Evolutionary conservation across 2,329 filamentous ascomycete species (phyloP), one percentile per base, ranked within the genome.

Genomic region (Ceratocystis ficicola): DNA sequence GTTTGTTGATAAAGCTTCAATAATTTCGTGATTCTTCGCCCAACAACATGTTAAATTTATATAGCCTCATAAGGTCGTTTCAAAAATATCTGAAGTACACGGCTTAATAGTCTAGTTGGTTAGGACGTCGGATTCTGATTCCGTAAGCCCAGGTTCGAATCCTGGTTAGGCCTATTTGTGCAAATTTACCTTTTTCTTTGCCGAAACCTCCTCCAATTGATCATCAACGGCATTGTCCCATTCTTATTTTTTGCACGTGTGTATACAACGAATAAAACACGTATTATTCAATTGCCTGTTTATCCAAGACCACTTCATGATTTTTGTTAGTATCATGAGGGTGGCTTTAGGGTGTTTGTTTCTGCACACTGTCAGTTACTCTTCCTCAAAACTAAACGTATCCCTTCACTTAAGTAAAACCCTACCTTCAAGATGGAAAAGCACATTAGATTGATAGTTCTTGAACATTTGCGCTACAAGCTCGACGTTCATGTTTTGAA

Each of bases 381-480:
- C 68, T 28, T 44, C 59, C 69, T 60, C 66, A 65, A 65, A 17
- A 44, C 48, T 46, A 5, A n/a, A 15, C 64, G 57, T 28, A 4
- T 25, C 22, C 20, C 22, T 28, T 7, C 25, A 28, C n/a, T 59
- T 1, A 17, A 30, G 7, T 30, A 36, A n/a, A 32, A 20, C 15
- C 74, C 70, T 79, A 95, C 94, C 94, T 85, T 97, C 94, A 5
- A 99, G 81, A 72, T 99, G 94, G 75, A 99, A 97, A 5, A 97
- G 79, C 15, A 97, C 93, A 72, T 97, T 99, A 10, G 91, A 96
- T 75, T 96, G 92, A 75, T 99, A 99, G 77, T 97, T 99, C 79
- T 97, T 96, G 81, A 97, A 99, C 94, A 99, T 99, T 74, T 97
- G 93, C 0, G 93, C 92, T 4, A 97, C 94, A 2, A 97, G 82